Conservation (phyloP, 2,329 filamentous ascomycete genomes). For the Rhinocladiella similis region DNA sequence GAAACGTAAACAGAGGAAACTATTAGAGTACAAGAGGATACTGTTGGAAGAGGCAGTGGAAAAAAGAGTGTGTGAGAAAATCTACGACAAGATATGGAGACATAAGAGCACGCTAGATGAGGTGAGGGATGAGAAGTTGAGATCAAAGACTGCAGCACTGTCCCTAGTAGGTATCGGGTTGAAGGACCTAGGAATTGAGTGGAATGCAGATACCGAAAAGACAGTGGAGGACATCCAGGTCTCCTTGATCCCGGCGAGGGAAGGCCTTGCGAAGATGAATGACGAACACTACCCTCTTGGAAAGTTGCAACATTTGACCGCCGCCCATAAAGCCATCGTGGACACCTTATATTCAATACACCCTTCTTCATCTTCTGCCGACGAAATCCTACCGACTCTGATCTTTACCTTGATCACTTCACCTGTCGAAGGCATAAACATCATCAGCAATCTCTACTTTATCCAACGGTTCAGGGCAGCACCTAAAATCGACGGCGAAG, state of each 20-base stretch:
- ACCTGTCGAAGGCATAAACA: constrained; percentile 78
- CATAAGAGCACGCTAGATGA: constrained; percentile 92
- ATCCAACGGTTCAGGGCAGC: constrained; percentile 88
- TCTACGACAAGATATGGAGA: constrained; percentile 86
- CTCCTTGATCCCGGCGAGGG: constrained; percentile 69
- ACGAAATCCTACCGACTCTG: constrained; percentile 94
- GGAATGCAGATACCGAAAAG: constrained; percentile 59
- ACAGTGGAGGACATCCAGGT: constrained; percentile 67
- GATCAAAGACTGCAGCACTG: constrained; percentile 89
- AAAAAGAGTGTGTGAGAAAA: constrained; percentile 76
- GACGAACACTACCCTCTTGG: constrained; percentile 83
- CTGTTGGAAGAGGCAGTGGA: constrained; percentile 90
- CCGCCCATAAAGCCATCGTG: constrained; percentile 90
- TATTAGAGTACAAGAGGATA: constrained; percentile 73
- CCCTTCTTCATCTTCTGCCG: constrained; percentile 79
- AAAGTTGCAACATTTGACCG: constrained; percentile 85
- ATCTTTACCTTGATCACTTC: constrained; percentile 95
- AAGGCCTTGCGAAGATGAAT: constrained; percentile 77
- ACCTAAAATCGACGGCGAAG: constrained; percentile 85
- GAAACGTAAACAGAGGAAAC: constrained; percentile 73
- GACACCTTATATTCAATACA: constrained; percentile 72
- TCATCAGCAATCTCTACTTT: constrained; percentile 93
- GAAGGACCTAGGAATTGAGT: constrained; percentile 77
- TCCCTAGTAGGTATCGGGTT: constrained; percentile 88
- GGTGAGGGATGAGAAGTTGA: constrained; percentile 88